phyloP scores from a whole-genome alignment of 345 rosid genomes.

The Durio zibethinus region DNA sequence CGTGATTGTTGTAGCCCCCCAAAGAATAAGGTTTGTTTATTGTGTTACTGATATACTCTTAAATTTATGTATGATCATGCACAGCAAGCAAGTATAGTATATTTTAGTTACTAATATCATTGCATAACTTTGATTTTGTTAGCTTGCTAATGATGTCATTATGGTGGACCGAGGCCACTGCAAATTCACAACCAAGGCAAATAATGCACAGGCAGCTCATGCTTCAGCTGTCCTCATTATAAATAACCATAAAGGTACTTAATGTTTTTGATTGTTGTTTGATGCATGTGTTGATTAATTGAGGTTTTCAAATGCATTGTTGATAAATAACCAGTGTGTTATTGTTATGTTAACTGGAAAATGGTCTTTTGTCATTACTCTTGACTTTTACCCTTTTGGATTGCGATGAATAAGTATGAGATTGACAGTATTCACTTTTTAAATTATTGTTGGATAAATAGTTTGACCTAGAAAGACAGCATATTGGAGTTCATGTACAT shows the following conservation, averaged over 20 bases:
- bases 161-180: slow-evolving; percentile 93
- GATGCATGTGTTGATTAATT: not conserved
- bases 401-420: slow-evolving; percentile 1
- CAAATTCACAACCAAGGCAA: slow-evolving; percentile 84
- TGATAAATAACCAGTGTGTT: not conserved
- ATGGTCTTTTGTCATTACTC: not conserved
- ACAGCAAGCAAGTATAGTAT: not conserved
- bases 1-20: slow-evolving; percentile 73
- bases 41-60: not conserved
- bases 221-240: slow-evolving; percentile 92
- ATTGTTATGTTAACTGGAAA: not conserved
- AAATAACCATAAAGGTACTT: slow-evolving; percentile 82
- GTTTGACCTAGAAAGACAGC: not conserved
- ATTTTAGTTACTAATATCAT: slow-evolving; percentile 11
- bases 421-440: not conserved
- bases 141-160: slow-evolving; percentile 76
- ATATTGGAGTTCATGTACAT: not conserved
- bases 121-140: slow-evolving; percentile 25
- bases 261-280: slow-evolving; percentile 8
- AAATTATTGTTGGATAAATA: not conserved
- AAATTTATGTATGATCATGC: not conserved
- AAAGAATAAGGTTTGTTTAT: slow-evolving; percentile 57
- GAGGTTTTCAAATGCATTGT: not conserved
- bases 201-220: slow-evolving; percentile 81
- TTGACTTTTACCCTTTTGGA: not conserved